phyloP scores from a whole-genome alignment of 108 stramenopile species.

The Cyclotella choctawhatcheeana region DNA sequence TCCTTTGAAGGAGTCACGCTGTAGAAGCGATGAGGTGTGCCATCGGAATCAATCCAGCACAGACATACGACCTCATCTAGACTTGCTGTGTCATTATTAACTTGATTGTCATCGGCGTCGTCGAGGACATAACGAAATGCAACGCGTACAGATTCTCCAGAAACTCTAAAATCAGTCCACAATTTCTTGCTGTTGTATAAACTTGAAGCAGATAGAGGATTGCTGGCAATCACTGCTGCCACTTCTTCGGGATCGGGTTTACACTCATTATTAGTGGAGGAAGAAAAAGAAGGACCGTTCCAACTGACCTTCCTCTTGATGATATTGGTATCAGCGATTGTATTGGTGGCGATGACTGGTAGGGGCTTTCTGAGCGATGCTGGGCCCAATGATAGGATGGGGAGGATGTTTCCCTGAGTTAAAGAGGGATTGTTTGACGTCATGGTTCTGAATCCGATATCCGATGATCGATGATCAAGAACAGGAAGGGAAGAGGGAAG shows the following conservation, averaged over 20 bases:
- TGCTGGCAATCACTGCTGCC: not conserved
- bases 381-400: no score
- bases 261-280: not conserved
- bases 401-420: not conserved
- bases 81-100: not conserved
- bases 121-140: conserved; percentile 39
- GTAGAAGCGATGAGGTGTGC: conserved; percentile 36
- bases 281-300: not conserved
- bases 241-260: not conserved
- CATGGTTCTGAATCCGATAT: no score
- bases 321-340: not conserved
- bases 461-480: no score
- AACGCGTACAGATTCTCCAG: conserved; percentile 20
- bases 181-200: not conserved
- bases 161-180: conserved; percentile 7
- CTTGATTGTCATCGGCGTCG: not conserved
- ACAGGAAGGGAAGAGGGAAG: no score
- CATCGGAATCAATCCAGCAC: conserved; percentile 40
- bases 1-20: not conserved
- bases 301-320: not conserved
- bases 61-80: conserved; percentile 13
- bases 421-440: no score
- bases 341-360: not conserved
- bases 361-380: not conserved
- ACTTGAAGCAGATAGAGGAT: not conserved